Conservation (phyloP, 257 asterid species). For the Solanum ossicruentum region DNA sequence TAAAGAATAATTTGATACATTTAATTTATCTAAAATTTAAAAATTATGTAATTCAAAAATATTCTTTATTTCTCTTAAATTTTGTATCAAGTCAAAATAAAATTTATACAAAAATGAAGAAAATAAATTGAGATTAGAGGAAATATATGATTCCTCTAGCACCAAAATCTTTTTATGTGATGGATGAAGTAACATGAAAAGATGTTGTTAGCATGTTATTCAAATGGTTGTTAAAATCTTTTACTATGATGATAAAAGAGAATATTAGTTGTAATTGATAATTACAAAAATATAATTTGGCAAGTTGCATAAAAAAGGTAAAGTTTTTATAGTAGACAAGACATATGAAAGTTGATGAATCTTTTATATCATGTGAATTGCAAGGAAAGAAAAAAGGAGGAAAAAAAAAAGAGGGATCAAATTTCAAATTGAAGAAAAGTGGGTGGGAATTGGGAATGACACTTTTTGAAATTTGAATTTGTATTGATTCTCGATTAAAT, state of each 20-base stretch:
- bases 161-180: not conserved
- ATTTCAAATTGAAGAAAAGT: slow-evolving; percentile 13
- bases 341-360: not conserved
- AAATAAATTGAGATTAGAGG: too few species aligned
- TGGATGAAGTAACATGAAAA: not conserved
- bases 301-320: slow-evolving; percentile 9
- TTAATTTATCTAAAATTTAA: too few species aligned
- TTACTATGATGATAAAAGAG: not conserved
- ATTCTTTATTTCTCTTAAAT: not conserved
- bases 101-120: too few species aligned
- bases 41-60: too few species aligned
- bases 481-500: too few species aligned
- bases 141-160: not conserved
- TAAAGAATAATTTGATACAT: too few species aligned
- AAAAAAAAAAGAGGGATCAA: not conserved
- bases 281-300: not conserved
- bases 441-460: not conserved
- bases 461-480: not conserved
- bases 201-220: not conserved
- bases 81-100: not conserved
- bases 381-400: not conserved
- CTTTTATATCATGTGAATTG: not conserved
- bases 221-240: not conserved
- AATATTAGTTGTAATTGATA: not conserved
- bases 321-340: not conserved